Percentiles rank a stretch among this genome's conserved stretches.
Evolutionary conservation across 78 protist genomes (phyloP).

Genomic region (Guillardia theta): DNA sequence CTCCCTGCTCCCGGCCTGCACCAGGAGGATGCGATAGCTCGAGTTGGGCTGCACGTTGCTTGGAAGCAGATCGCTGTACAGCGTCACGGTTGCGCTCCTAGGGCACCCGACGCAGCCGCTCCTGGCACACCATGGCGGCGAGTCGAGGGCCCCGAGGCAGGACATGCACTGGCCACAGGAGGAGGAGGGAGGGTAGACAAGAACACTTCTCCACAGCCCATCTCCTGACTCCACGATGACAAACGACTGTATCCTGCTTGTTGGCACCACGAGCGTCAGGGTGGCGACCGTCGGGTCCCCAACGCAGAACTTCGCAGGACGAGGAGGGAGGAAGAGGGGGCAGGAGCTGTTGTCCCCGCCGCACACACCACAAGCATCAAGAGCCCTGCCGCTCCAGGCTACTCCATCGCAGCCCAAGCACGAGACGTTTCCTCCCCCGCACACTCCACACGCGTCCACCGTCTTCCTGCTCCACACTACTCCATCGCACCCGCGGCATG

Average conservation of each 20-base stretch:
- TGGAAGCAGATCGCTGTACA: too few species aligned
- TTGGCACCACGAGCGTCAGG: background rate
- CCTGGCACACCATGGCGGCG: background rate
- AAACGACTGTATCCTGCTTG: background rate
- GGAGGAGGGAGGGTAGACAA: background rate
- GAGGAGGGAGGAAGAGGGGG: too few species aligned
- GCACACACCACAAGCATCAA: slow-evolving; percentile 70
- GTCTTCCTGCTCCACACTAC: background rate
- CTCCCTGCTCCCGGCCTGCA: too few species aligned
- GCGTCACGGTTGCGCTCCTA: too few species aligned
- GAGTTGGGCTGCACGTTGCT: too few species aligned
- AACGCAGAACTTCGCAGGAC: background rate
- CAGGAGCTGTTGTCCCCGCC: slow-evolving; percentile 35
- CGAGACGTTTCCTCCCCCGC: slow-evolving; percentile 38
- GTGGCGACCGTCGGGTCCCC: background rate
- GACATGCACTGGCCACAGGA: background rate
- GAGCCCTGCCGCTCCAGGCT: slow-evolving; percentile 34
- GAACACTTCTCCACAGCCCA: background rate
- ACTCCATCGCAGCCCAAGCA: slow-evolving; percentile 79
- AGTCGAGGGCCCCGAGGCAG: background rate
- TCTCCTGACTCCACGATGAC: background rate
- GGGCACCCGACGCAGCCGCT: background rate
- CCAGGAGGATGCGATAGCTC: too few species aligned
- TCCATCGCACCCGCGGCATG: slow-evolving; percentile 37
- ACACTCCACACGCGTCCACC: slow-evolving; percentile 50